Evolutionary conservation across 768 basidiomycete species (phyloP).

Genomic region (Solioccasus polychromus): DNA sequence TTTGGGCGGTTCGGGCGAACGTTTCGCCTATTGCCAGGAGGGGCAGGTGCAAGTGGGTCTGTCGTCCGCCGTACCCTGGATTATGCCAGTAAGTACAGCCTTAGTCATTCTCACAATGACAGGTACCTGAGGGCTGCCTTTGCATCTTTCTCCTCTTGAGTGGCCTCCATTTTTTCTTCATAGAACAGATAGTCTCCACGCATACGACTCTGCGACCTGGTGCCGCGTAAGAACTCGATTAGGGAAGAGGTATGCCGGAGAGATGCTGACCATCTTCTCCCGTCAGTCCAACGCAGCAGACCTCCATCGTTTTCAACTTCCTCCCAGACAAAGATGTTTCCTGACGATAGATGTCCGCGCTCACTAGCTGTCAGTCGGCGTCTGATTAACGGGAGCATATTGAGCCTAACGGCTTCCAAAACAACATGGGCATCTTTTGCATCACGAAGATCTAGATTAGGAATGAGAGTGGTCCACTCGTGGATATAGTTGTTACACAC

Average conservation of each 20-base stretch:
- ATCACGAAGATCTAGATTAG: conserved; percentile 62
- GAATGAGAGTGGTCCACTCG: neutral
- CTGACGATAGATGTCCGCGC: conserved; percentile 64
- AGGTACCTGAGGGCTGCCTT: conserved; percentile 72
- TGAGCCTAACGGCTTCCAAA: conserved; percentile 72
- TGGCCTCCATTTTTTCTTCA: conserved; percentile 79
- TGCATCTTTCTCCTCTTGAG: conserved; percentile 73
- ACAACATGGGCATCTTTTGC: conserved; percentile 76
- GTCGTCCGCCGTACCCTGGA: conserved; percentile 55
- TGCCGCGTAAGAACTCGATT: conserved; percentile 2
- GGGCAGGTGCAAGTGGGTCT: conserved; percentile 56
- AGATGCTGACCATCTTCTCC: conserved; percentile 61
- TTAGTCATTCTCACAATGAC: conserved; percentile 10
- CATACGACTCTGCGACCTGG: conserved; percentile 84
- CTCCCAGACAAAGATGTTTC: conserved; percentile 84
- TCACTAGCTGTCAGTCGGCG: conserved; percentile 68
- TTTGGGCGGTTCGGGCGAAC: conserved; percentile 76
- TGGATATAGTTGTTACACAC: conserved; percentile 17
- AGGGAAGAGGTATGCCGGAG: neutral
- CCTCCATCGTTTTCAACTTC: conserved; percentile 75
- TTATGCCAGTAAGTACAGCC: conserved; percentile 8
- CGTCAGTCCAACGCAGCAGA: conserved; percentile 74
- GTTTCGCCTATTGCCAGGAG: conserved; percentile 65
- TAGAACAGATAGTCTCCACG: conserved; percentile 80
- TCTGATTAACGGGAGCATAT: conserved; percentile 66